Conservation (phyloP, 2,329 filamentous ascomycete species). For the Microsporum ferrugineum region DNA sequence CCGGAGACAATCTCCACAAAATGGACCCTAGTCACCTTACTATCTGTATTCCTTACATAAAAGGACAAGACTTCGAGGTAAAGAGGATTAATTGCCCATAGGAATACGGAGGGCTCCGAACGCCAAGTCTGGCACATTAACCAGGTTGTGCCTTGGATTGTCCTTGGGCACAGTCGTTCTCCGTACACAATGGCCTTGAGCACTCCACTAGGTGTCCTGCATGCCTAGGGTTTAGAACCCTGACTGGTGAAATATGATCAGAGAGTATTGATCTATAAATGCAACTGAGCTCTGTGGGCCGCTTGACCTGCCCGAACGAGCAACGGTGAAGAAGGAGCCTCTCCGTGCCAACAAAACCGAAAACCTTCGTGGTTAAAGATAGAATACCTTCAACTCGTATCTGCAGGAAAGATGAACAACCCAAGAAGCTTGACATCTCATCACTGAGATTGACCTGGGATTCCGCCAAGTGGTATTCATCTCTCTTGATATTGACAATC, state of each 20-base stretch:
- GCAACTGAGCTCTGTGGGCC: not conserved
- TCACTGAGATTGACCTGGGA: not conserved
- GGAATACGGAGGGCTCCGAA: too few relatives aligned
- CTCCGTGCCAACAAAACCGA: not conserved
- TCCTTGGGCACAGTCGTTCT: not conserved
- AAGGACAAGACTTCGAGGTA: not conserved
- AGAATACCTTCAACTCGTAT: not conserved
- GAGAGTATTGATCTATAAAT: not conserved
- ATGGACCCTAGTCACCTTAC: not conserved
- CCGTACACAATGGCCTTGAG: not conserved
- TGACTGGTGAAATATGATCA: not conserved
- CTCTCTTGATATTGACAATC: not conserved
- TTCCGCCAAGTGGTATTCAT: not conserved
- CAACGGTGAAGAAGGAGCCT: not conserved
- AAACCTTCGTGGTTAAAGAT: not conserved
- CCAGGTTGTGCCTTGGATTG: not conserved
- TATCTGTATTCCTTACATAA: not conserved
- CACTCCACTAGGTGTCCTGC: not conserved
- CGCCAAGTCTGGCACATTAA: not conserved
- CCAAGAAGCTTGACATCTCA: not conserved
- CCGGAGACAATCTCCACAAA: not conserved
- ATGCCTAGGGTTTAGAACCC: not conserved
- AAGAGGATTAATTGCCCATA: not conserved
- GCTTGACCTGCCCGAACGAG: too few relatives aligned
- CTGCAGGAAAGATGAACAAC: not conserved